Percentiles rank a stretch among this genome's conserved stretches.
phyloP scores from a whole-genome alignment of 1,284 basidiomycete species.

The Trametes pubescens region DNA sequence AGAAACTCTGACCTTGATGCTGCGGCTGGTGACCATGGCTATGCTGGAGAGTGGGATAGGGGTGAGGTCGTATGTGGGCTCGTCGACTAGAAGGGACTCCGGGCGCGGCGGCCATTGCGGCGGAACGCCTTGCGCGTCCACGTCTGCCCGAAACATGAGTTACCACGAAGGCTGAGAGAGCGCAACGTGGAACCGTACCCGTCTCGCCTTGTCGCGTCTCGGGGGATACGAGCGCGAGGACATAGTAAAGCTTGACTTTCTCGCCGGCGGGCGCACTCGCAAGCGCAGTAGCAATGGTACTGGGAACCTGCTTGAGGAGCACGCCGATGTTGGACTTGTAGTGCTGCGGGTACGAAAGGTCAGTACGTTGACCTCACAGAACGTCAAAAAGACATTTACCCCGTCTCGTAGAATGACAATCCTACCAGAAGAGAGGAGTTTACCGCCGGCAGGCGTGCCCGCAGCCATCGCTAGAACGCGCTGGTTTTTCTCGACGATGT shows the following conservation, averaged over 20 bases:
- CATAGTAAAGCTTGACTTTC: conserved; percentile 68
- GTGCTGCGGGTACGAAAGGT: conserved; percentile 60
- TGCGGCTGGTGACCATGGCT: conserved; percentile 74
- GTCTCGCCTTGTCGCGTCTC: conserved; percentile 63
- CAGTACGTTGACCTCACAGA: not conserved
- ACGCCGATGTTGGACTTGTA: conserved; percentile 82
- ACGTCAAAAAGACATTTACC: conserved; percentile 54
- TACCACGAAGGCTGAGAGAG: not conserved
- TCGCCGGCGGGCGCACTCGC: conserved; percentile 56
- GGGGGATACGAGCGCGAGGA: conserved; percentile 80
- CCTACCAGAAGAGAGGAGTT: conserved; percentile 77
- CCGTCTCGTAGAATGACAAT: conserved; percentile 87
- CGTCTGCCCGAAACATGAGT: conserved; percentile 53
- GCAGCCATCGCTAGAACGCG: conserved; percentile 72
- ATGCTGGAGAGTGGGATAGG: conserved; percentile 81
- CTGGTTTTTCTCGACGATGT: conserved; percentile 74
- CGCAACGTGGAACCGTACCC: conserved; percentile 49
- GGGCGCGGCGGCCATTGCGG: conserved; percentile 80
- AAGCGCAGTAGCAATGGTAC: conserved; percentile 51
- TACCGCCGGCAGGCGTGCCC: conserved; percentile 70
- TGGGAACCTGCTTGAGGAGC: conserved; percentile 75
- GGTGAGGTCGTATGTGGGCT: conserved; percentile 75
- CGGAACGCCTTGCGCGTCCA: conserved; percentile 65
- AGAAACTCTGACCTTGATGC: conserved; percentile 67
- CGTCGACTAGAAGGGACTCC: conserved; percentile 53